These are phyloP conservation scores for Cutaneotrichosporon cavernicola DNA, from an alignment of 1,284 basidiomycete genomes.

Conservation along the genomic window DNA sequence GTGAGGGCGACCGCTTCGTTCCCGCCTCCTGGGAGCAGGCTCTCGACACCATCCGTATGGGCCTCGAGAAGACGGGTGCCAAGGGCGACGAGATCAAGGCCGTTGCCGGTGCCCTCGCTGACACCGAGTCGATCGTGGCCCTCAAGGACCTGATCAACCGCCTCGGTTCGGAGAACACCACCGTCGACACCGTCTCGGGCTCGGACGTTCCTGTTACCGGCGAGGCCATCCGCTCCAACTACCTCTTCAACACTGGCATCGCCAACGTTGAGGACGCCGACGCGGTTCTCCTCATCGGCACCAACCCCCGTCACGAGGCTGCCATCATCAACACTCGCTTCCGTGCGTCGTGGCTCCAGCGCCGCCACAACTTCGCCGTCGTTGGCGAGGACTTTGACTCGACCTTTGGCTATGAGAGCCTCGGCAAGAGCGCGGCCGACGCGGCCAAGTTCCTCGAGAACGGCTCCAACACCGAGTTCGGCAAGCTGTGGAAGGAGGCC, in stretches of 20 bases:
- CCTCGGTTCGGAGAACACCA: constrained; percentile 92
- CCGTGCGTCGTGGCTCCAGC: constrained; percentile 88
- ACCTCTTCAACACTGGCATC: constrained; percentile 95
- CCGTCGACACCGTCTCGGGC: constrained; percentile 73
- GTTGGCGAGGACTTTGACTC: constrained; percentile 91
- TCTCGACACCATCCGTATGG: constrained; percentile 72
- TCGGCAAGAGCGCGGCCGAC: constrained; percentile 77
- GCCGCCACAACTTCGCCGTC: constrained; percentile 77
- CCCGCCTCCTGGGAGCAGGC: constrained; percentile 92
- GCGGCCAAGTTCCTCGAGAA: constrained; percentile 76
- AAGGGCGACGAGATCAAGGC: constrained; percentile 95
- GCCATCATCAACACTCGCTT: constrained; percentile 97
- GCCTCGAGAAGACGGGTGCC: constrained; percentile 76
- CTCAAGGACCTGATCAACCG: constrained; percentile 92
- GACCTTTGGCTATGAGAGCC: constrained; percentile 88
- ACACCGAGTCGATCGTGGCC: constrained; percentile 89
- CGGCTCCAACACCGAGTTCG: constrained; percentile 65
- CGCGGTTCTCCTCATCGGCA: constrained; percentile 88
- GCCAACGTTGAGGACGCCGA: constrained; percentile 90
- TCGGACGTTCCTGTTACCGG: constrained; percentile 69
- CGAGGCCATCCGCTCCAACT: constrained; percentile 91
- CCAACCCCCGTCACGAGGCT: constrained; percentile 96
- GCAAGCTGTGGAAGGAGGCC: constrained; percentile 81
- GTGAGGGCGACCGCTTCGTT: constrained; percentile 89
- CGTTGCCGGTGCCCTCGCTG: constrained; percentile 86